Conservation (phyloP, 2,329 filamentous ascomycete genomes). For the Decorospora gaudefroyi region DNA sequence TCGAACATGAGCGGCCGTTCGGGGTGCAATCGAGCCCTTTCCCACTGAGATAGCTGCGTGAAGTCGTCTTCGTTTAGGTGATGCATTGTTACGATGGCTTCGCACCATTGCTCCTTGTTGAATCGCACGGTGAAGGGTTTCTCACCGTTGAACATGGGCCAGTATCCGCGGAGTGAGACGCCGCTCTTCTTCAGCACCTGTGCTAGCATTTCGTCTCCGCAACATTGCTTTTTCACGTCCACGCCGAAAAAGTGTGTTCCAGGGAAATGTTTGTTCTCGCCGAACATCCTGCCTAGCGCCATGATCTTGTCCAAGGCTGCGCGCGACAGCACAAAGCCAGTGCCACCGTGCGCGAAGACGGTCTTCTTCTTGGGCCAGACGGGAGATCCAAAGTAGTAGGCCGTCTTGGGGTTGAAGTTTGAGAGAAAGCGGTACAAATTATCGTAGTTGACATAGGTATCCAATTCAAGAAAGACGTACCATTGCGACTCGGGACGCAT, state of each 20-base stretch:
- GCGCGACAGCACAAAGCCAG: constrained; percentile 51
- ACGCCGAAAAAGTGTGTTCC: constrained; percentile 47
- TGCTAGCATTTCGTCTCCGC: constrained; percentile 47
- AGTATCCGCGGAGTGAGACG: constrained; percentile 46
- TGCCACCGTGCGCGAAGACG: constrained; percentile 52
- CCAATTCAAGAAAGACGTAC: constrained; percentile 47
- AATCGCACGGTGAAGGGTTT: constrained; percentile 48
- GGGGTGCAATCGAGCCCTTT: constrained; percentile 28
- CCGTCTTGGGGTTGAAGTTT: constrained; percentile 43
- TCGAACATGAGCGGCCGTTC: constrained; percentile 40
- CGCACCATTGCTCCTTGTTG: constrained; percentile 51
- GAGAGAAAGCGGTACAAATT: constrained; percentile 49
- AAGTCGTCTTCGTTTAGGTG: constrained; percentile 41
- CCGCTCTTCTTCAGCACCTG: constrained; percentile 47
- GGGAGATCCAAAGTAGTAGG: constrained; percentile 50
- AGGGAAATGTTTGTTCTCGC: constrained; percentile 38
- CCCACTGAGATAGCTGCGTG: constrained; percentile 35
- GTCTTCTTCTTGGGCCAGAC: constrained; percentile 43
- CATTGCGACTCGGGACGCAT: constrained; percentile 40
- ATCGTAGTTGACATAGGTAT: constrained; percentile 48
- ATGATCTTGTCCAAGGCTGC: constrained; percentile 55
- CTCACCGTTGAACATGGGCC: constrained; percentile 54
- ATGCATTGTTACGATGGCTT: constrained; percentile 49
- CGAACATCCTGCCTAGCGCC: constrained; percentile 46
- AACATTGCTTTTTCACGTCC: constrained; percentile 42